Evolutionary conservation across 106 monocot genomes (phyloP).

Genomic region (Narthecium ossifragum): DNA sequence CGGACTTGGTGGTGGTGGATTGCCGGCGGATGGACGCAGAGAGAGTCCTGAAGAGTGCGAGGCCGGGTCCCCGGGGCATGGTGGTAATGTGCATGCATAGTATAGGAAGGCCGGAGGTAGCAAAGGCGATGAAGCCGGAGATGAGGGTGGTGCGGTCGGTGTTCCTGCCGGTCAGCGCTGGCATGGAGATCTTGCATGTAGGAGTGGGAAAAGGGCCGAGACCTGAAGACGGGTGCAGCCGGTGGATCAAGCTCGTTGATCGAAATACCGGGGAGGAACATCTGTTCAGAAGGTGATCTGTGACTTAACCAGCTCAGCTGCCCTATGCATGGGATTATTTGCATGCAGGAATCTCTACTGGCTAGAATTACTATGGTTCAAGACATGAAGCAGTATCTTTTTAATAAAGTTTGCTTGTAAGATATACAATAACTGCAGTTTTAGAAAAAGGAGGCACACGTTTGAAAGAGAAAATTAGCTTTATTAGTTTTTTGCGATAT

Average conservation of each 20-base stretch:
- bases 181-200: conserved; percentile 78
- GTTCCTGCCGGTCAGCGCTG: conserved; percentile 56
- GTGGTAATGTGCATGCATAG: conserved; percentile 50
- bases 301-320: too few species aligned
- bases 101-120: conserved; percentile 7
- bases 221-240: conserved; percentile 9
- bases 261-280: conserved; percentile 63
- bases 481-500: too few species aligned
- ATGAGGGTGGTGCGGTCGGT: conserved; percentile 65
- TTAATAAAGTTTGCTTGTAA: too few species aligned
- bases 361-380: too few species aligned
- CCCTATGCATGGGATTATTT: too few species aligned
- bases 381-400: too few species aligned
- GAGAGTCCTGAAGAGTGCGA: conserved; percentile 37
- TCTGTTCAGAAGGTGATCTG: conserved; percentile 59
- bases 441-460: too few species aligned
- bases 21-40: conserved; percentile 42
- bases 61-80: conserved; percentile 58
- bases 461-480: too few species aligned
- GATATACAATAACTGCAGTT: too few species aligned
- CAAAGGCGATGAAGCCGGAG: conserved; percentile 16
- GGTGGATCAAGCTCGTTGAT: conserved; percentile 76
- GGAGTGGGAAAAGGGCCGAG: conserved; percentile 72
- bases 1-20: conserved; percentile 78
- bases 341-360: too few species aligned